These are phyloP conservation scores for Akanthomyces dipterigenus DNA, from an alignment of 2,329 filamentous ascomycete species.

Conservation along the genomic window DNA sequence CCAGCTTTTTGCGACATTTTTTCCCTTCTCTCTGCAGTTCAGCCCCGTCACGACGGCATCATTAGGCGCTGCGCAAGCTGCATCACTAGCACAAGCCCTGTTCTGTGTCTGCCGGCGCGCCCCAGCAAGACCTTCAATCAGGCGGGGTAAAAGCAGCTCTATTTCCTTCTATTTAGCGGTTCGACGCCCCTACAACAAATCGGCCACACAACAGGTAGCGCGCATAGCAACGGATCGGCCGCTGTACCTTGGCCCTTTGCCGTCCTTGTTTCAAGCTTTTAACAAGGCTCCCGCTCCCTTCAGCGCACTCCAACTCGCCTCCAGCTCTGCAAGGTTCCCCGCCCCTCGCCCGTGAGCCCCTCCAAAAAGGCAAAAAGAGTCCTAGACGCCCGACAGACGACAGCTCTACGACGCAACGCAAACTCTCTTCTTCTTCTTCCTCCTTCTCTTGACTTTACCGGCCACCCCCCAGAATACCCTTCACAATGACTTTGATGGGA, in stretches of 20 bases:
- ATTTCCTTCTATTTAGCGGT: neutral
- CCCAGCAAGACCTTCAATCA: constrained; percentile 4
- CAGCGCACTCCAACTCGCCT: neutral
- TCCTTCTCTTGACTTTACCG: neutral
- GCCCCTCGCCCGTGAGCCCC: constrained; percentile 2
- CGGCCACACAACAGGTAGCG: no score
- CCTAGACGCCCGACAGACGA: neutral
- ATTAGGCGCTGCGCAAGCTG: neutral
- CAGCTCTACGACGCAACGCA: neutral
- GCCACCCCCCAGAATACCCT: neutral
- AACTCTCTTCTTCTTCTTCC: neutral
- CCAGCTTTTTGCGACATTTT: neutral
- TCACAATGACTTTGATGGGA: constrained; percentile 7
- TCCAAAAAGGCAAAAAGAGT: neutral
- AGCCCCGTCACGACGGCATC: neutral
- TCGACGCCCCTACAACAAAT: neutral
- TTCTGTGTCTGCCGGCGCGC: neutral
- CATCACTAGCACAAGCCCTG: neutral
- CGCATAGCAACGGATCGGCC: neutral
- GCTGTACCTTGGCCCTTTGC: neutral
- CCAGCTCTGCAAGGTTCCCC: neutral
- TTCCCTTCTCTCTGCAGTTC: neutral
- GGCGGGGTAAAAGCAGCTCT: neutral
- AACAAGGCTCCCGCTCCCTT: neutral
- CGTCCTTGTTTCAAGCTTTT: no score